Evolutionary conservation across 305 asterid species (phyloP).

Genomic region (Euphrasia arctica): DNA sequence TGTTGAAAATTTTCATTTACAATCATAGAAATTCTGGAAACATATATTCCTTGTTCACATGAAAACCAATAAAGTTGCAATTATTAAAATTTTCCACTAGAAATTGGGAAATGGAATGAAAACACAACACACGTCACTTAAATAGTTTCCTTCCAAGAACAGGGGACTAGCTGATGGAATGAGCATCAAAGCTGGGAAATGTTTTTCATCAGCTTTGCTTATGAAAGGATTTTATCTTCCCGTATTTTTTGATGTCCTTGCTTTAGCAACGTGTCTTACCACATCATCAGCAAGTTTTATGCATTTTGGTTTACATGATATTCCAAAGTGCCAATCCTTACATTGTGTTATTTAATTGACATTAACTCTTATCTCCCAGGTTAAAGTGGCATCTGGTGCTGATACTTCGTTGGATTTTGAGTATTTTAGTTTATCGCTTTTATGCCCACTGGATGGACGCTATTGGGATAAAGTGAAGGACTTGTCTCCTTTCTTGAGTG

Average conservation of each 20-base stretch:
- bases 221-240: too few species aligned
- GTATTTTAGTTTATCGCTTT: slow-evolving; percentile 54
- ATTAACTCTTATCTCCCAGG: slow-evolving; percentile 32
- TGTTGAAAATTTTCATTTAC: too few species aligned
- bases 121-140: too few species aligned
- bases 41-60: too few species aligned
- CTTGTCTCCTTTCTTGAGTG: slow-evolving; percentile 58
- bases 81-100: too few species aligned
- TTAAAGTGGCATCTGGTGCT: slow-evolving; percentile 31
- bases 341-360: slow-evolving; percentile 3
- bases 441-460: slow-evolving; percentile 68
- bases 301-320: not conserved
- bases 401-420: slow-evolving; percentile 34
- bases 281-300: not conserved
- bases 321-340: not conserved
- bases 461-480: slow-evolving; percentile 70
- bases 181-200: not conserved
- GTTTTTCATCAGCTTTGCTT: not conserved
- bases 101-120: too few species aligned
- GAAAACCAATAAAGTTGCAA: too few species aligned
- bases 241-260: not conserved
- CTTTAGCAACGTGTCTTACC: not conserved
- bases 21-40: too few species aligned
- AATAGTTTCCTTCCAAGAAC: not conserved
- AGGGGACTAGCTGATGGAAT: not conserved